Base-by-base conservation (phyloP, 2,329 filamentous ascomycete species). In the Sporothrix inflata region DNA sequence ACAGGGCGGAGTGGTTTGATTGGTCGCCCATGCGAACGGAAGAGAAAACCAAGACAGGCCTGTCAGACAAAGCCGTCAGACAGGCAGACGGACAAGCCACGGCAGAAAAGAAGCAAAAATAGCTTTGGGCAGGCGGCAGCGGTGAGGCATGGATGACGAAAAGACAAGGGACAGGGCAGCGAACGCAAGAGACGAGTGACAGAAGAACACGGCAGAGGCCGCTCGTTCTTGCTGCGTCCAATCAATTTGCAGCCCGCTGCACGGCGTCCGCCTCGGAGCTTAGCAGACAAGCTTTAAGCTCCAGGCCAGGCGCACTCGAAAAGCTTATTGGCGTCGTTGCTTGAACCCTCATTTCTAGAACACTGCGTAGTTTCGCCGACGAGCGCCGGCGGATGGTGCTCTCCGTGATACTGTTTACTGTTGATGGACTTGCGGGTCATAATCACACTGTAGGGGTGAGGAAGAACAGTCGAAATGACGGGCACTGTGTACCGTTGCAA, bases 181-280 rank as follows among this genome's bases (percentile, higher is more conserved):
- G 14, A 67, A n/a, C n/a, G n/a, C n/a, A 16, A 19, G 24, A 34
- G 24, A n/a, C 1, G 24, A 12, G 27, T 11, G 19, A 47, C 12
- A 21, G 49, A 2, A 47, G 21, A 27, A 47, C 21, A 47, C 40
- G 42, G 42, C 45, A 49, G 49, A 27, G 63, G 42, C 40, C 40
- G 42, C 6, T 34, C n/a, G 38, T 9, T 40, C 5, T 19, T 27
- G 40, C 14, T 69, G n/a, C 12, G 34, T 38, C 67, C 67, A 69
- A 69, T 69, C 67, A 69, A 55, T 55, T 12, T 55, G 66, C 34
- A 40, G 34, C 66, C 49, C 30, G 66, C 47, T 21, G 5, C 11
- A 34, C 57, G 30, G 21, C 12, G 6, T 40, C 66, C n/a, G 27
- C 34, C 14, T 42, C 34, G 30, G n/a, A 57, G 49, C 47, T 68